A percentile compares a stretch with the other conserved stretches of the same genome.
Evolutionary conservation across 2,329 filamentous ascomycete species (phyloP).

Genomic region (Acrocalymma vagum): DNA sequence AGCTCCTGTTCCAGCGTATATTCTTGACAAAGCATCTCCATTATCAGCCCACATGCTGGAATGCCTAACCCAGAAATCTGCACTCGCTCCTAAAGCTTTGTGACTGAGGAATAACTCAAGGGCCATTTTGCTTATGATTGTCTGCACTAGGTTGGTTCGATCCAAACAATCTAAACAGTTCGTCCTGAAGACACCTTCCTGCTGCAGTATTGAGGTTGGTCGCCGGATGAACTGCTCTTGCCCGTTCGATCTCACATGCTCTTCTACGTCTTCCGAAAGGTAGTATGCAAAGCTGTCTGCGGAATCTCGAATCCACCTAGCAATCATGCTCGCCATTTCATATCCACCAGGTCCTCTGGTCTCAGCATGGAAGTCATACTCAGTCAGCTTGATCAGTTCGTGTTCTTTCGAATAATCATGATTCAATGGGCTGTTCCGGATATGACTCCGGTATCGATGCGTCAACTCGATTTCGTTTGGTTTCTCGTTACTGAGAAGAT

Average conservation of each 20-base stretch:
- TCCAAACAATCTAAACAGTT: slow-evolving; percentile 98
- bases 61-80: slow-evolving; percentile 92
- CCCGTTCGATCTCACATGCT: slow-evolving; percentile 56
- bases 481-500: slow-evolving; percentile 91
- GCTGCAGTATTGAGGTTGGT: slow-evolving; percentile 78
- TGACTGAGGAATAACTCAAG: slow-evolving; percentile 84
- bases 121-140: slow-evolving; percentile 93
- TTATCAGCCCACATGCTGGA: slow-evolving; percentile 97
- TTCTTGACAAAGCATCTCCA: slow-evolving; percentile 90
- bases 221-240: slow-evolving; percentile 47
- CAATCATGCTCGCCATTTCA: slow-evolving; percentile 87
- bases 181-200: slow-evolving; percentile 94
- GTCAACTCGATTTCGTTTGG: slow-evolving; percentile 86
- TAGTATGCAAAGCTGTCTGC: slow-evolving; percentile 94
- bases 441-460: slow-evolving; percentile 78
- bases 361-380: slow-evolving; percentile 97
- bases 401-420: slow-evolving; percentile 71
- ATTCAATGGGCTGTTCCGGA: slow-evolving; percentile 77
- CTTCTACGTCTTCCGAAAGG: slow-evolving; percentile 75
- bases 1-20: slow-evolving; percentile 95
- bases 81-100: slow-evolving; percentile 70
- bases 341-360: slow-evolving; percentile 87
- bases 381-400: slow-evolving; percentile 78
- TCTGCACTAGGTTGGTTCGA: slow-evolving; percentile 94
- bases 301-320: slow-evolving; percentile 77